These are phyloP conservation scores for Sphagnum magellanicum DNA, from an alignment of 228 moss, liverwort and hornwort genomes.

Conservation along the genomic window DNA sequence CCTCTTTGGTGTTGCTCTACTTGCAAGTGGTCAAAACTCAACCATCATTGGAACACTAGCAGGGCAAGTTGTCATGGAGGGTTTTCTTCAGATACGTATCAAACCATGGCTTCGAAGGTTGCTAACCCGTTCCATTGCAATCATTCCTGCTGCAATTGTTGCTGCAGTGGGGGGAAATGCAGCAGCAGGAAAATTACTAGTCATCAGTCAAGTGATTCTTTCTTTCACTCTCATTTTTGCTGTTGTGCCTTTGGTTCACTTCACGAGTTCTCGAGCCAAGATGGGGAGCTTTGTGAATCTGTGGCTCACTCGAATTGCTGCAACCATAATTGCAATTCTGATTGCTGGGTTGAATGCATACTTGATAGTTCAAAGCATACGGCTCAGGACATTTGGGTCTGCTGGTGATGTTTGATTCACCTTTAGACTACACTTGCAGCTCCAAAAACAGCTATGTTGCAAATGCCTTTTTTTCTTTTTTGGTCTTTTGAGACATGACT, in stretches of 20 bases:
- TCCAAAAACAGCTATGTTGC: no score
- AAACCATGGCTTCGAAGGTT: conserved; percentile 37
- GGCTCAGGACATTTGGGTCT: background rate
- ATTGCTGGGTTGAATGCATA: background rate
- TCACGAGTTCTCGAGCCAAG: background rate
- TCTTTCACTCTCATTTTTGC: background rate
- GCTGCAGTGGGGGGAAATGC: conserved; percentile 33
- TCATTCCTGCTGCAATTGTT: conserved; percentile 32
- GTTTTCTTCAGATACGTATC: conserved; percentile 31
- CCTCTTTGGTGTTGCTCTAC: conserved; percentile 33
- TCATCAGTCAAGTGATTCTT: background rate
- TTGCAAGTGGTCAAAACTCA: conserved; percentile 41
- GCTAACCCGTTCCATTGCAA: conserved; percentile 35
- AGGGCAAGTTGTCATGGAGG: conserved; percentile 55
- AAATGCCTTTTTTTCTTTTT: no score
- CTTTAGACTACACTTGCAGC: no score
- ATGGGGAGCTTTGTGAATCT: background rate
- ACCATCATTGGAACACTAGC: conserved; percentile 44
- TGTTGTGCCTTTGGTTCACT: background rate
- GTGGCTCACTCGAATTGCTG: background rate
- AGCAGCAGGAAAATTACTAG: conserved; percentile 2
- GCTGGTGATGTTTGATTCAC: no score
- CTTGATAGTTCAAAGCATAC: background rate
- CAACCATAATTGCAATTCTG: background rate
- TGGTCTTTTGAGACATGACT: no score